Evolutionary conservation across 768 basidiomycete species (phyloP).

Genomic region (Amylocystis lapponica): DNA sequence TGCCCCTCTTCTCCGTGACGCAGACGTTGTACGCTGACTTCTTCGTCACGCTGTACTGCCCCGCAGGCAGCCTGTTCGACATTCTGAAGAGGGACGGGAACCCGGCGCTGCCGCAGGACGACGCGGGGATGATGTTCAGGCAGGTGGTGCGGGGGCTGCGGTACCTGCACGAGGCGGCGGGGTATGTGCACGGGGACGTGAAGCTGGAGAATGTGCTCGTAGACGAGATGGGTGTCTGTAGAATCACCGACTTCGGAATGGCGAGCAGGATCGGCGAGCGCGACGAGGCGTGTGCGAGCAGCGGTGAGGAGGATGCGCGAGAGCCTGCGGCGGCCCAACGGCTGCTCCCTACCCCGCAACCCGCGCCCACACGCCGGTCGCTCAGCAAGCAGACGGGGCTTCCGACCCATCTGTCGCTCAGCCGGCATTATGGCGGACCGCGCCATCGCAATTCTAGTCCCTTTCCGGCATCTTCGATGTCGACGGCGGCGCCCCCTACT

Average conservation of each 20-base stretch:
- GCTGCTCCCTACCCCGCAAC: constrained; percentile 7
- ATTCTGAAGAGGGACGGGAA: constrained; percentile 68
- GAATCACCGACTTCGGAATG: constrained; percentile 83
- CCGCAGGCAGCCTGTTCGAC: constrained; percentile 80
- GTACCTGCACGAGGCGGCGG: constrained; percentile 74
- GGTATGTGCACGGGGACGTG: constrained; percentile 87
- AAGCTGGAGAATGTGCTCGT: constrained; percentile 97
- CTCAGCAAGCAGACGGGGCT: constrained; percentile 18
- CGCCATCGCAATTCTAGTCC: constrained; percentile 48
- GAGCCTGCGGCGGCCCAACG: neutral
- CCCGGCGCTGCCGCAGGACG: constrained; percentile 68
- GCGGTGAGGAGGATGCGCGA: constrained; percentile 14
- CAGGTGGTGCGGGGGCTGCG: constrained; percentile 80
- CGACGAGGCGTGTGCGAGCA: constrained; percentile 24
- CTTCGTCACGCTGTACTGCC: constrained; percentile 80
- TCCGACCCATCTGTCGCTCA: constrained; percentile 28
- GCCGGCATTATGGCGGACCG: constrained; percentile 35
- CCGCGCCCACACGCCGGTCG: constrained; percentile 15
- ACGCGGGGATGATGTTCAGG: constrained; percentile 79
- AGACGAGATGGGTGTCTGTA: constrained; percentile 83
- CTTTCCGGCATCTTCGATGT: constrained; percentile 22
- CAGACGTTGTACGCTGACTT: constrained; percentile 63
- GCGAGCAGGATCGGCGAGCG: constrained; percentile 53
- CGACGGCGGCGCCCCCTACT: constrained; percentile 26
- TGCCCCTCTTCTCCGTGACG: constrained; percentile 69